Evolutionary conservation across 306 rosid genomes (phyloP).

Genomic region (Hylodesmum podocarpum): DNA sequence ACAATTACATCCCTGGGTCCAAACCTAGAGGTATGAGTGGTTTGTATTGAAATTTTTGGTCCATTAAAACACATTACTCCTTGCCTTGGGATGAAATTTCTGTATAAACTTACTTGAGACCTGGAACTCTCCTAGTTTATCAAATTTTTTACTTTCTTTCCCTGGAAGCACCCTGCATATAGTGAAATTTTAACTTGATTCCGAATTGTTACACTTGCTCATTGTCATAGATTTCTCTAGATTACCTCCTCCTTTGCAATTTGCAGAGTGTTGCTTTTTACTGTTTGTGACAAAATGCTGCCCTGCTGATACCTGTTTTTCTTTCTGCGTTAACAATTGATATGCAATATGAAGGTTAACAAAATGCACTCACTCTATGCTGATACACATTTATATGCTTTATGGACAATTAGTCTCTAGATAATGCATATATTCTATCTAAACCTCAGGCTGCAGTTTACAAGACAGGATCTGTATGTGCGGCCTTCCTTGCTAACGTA

Average conservation of each 20-base stretch:
- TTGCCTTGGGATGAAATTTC: neutral
- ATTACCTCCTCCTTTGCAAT: neutral
- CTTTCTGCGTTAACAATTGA: neutral
- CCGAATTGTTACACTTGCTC: neutral
- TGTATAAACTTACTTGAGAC: neutral
- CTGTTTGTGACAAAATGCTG: neutral
- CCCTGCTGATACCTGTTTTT: slow-evolving; percentile 11
- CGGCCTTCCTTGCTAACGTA: slow-evolving; percentile 87
- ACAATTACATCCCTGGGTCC: slow-evolving; percentile 66
- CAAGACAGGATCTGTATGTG: slow-evolving; percentile 68
- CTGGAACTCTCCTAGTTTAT: slow-evolving; percentile 16
- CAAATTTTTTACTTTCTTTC: slow-evolving; percentile 21
- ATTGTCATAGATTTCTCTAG: neutral
- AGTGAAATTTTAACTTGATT: neutral
- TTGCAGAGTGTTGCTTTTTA: neutral
- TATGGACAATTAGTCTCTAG: neutral
- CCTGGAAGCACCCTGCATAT: neutral
- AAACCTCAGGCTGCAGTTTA: slow-evolving; percentile 78
- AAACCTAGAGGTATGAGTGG: slow-evolving; percentile 69
- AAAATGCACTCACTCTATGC: too few species aligned
- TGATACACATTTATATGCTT: slow-evolving; percentile 4
- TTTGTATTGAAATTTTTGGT: neutral
- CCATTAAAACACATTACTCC: neutral
- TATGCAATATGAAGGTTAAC: too few species aligned
- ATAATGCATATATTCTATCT: slow-evolving; percentile 17